These are phyloP conservation scores for Phytophthora sp. DNA, from an alignment of 352 stramenopile species.

Conservation along the genomic window DNA sequence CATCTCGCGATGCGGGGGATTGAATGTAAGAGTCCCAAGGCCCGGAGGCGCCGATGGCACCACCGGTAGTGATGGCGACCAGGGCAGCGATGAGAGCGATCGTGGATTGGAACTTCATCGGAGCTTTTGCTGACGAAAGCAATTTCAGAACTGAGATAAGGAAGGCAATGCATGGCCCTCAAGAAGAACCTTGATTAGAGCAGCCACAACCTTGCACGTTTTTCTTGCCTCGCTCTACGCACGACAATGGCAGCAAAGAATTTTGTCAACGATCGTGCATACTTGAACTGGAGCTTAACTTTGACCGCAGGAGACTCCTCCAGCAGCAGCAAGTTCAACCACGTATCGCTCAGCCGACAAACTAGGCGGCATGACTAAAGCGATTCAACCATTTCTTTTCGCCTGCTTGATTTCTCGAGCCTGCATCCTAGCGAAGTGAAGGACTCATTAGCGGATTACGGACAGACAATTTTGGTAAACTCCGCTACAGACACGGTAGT, in stretches of 20 bases:
- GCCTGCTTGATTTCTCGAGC: too few species aligned
- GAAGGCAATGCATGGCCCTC: too few species aligned
- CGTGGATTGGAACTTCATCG: conserved; percentile 12
- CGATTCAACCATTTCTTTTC: too few species aligned
- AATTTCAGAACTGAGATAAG: conserved; percentile 22
- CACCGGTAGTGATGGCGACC: neutral
- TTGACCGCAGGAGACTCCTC: too few species aligned
- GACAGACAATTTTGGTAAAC: conserved; percentile 9
- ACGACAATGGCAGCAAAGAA: too few species aligned
- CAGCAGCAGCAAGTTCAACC: conserved; percentile 13
- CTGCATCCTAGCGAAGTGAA: too few species aligned
- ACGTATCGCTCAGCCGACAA: neutral
- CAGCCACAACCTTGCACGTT: too few species aligned
- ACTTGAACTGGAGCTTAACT: too few species aligned
- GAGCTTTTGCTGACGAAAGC: conserved; percentile 2
- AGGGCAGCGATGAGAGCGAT: conserved; percentile 14
- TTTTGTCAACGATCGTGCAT: conserved; percentile 5
- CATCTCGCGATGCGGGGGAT: conserved; percentile 21
- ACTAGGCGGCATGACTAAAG: too few species aligned
- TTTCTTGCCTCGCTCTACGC: too few species aligned
- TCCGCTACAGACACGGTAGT: conserved; percentile 5
- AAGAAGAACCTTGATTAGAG: too few species aligned
- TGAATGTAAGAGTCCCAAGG: conserved; percentile 29
- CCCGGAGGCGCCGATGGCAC: neutral
- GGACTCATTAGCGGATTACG: too few species aligned